phyloP scores from a whole-genome alignment of 2,329 filamentous ascomycete species.

The Didymella keratinophila region DNA sequence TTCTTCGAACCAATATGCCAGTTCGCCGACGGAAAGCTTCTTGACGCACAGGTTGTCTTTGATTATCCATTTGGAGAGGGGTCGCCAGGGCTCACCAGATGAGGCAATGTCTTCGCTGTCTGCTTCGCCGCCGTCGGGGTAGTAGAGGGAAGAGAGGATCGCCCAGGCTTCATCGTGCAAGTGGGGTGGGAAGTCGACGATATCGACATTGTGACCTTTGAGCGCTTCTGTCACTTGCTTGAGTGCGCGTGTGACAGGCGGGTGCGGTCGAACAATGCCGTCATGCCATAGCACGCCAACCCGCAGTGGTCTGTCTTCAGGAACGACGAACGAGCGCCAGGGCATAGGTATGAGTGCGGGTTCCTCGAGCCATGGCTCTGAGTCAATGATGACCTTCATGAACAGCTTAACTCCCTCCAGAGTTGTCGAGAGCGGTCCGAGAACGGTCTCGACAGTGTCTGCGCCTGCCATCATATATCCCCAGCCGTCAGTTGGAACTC shows the following conservation, averaged over 20 bases:
- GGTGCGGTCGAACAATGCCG: conserved; percentile 69
- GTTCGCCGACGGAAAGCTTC: conserved; percentile 52
- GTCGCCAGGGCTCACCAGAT: conserved; percentile 65
- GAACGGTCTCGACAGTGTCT: conserved; percentile 58
- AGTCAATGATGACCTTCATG: conserved; percentile 60
- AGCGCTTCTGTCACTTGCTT: conserved; percentile 56
- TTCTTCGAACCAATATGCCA: conserved; percentile 53
- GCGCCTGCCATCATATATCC: conserved; percentile 54
- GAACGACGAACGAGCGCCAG: conserved; percentile 55
- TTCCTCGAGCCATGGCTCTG: conserved; percentile 65
- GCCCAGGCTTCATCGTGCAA: conserved; percentile 60
- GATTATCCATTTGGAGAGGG: conserved; percentile 66
- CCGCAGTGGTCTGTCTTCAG: conserved; percentile 51
- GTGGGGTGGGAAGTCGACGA: conserved; percentile 62
- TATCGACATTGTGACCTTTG: conserved; percentile 56
- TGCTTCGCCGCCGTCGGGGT: conserved; percentile 66
- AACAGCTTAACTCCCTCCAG: conserved; percentile 63
- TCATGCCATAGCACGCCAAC: conserved; percentile 72
- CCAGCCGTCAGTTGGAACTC: conserved; percentile 55
- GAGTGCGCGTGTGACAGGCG: conserved; percentile 68
- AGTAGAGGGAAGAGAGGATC: conserved; percentile 54
- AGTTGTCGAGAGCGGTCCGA: conserved; percentile 64
- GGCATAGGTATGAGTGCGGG: conserved; percentile 67
- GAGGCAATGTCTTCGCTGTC: conserved; percentile 59
- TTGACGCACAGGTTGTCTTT: conserved; percentile 61